Evolutionary conservation across 345 rosid species (phyloP).

Genomic region (Excoecaria cochinchinensis): DNA sequence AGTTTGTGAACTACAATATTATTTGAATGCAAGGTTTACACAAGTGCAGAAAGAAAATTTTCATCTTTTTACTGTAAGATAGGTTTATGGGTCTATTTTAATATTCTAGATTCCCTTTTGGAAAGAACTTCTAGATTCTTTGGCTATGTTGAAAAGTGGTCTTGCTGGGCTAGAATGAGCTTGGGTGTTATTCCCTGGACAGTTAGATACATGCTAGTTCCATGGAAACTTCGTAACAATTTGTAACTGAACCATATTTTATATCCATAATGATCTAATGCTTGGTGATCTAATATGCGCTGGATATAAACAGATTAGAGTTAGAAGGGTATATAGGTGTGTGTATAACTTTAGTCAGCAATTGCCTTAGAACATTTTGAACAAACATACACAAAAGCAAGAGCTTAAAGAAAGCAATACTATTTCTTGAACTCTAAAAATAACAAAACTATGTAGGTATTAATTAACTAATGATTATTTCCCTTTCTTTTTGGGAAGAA

Average conservation of each 20-base stretch:
- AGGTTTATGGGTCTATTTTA: neutral
- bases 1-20: neutral
- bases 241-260: neutral
- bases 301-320: neutral
- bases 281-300: neutral
- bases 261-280: neutral
- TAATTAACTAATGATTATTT: neutral
- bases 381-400: no score
- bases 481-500: neutral
- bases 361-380: neutral
- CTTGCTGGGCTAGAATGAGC: neutral
- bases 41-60: neutral
- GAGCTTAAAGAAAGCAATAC: no score
- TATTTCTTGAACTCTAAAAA: no score
- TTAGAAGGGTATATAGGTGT: neutral
- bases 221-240: neutral
- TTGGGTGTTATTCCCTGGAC: neutral
- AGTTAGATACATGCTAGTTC: neutral
- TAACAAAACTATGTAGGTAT: no score
- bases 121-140: neutral
- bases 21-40: neutral
- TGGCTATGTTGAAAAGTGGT: neutral
- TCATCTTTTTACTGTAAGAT: neutral
- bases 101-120: slow-evolving; percentile 1
- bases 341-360: neutral